Conservation (phyloP, 2,329 filamentous ascomycete species). For the Cladobotryum mycophilum region DNA sequence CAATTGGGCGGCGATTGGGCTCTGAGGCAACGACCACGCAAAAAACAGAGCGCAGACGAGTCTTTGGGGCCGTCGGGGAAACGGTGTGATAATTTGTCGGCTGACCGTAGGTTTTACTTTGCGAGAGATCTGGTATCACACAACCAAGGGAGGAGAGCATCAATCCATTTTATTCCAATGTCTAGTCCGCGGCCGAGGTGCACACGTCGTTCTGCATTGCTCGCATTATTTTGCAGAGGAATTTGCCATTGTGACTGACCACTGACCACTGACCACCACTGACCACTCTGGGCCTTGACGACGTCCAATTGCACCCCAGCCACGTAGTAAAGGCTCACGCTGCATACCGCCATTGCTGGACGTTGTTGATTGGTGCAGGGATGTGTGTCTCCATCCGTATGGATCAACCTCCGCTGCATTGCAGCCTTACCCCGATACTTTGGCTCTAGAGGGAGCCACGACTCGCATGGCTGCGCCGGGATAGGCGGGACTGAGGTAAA, state of each 20-base stretch:
- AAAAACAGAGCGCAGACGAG: not conserved
- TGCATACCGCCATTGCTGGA: conserved; percentile 11
- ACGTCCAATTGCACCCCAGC: conserved; percentile 6
- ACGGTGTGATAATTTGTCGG: not conserved
- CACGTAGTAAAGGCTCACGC: conserved; percentile 8
- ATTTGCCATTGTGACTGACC: not conserved
- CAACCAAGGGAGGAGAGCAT: not conserved
- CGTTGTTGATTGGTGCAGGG: conserved; percentile 2
- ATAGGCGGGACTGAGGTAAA: not conserved
- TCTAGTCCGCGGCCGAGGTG: not conserved
- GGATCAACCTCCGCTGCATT: conserved; percentile 9
- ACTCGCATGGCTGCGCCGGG: conserved; percentile 1
- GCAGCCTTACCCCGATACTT: conserved; percentile 11
- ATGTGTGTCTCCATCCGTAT: conserved; percentile 3
- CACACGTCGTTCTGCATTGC: conserved; percentile 9
- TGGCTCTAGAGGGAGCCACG: conserved; percentile 8
- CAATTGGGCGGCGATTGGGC: not conserved
- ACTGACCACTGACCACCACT: not conserved
- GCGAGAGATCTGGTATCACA: not conserved
- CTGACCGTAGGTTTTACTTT: no score
- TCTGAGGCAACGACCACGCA: not conserved
- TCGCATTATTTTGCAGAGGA: conserved; percentile 1
- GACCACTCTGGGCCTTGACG: not conserved
- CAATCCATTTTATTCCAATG: not conserved
- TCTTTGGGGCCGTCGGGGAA: not conserved